phyloP scores from a whole-genome alignment of 1,139 yeast species.

The Kodamaea suecica region DNA sequence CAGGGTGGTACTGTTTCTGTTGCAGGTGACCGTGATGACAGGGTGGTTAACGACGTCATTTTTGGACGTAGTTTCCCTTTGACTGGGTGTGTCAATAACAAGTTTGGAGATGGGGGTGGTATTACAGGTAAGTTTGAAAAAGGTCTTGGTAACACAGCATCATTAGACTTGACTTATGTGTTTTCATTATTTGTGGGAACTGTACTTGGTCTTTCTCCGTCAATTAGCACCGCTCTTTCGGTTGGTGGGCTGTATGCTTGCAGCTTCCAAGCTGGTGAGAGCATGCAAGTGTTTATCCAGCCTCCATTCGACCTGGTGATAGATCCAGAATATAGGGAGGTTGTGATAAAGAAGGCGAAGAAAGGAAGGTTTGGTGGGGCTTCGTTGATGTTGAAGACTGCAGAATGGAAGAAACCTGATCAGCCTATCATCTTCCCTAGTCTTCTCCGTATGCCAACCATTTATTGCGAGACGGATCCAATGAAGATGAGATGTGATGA shows the following conservation, averaged over 20 bases:
- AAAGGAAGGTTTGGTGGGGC: slow-evolving; percentile 5
- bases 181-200: slow-evolving; percentile 5
- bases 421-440: slow-evolving; percentile 9
- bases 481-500: slow-evolving; percentile 12
- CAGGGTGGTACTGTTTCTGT: slow-evolving; percentile 6
- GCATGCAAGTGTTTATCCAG: slow-evolving; percentile 23
- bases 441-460: slow-evolving; percentile 14
- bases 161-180: slow-evolving; percentile 17
- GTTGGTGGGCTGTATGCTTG: slow-evolving; percentile 18
- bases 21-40: too few relatives aligned
- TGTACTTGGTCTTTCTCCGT: slow-evolving; percentile 7
- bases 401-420: slow-evolving; percentile 7
- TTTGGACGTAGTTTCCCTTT: slow-evolving; percentile 11
- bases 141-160: slow-evolving; percentile 15
- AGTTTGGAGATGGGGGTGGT: slow-evolving; percentile 22
- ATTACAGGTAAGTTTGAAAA: slow-evolving; percentile 16
- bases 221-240: slow-evolving; percentile 9
- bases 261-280: slow-evolving; percentile 16
- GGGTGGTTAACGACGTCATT: neutral
- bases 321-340: slow-evolving; percentile 13
- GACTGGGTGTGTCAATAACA: slow-evolving; percentile 20
- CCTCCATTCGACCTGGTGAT: slow-evolving; percentile 15
- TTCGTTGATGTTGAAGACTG: slow-evolving; percentile 5
- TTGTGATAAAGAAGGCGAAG: slow-evolving; percentile 2
- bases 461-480: slow-evolving; percentile 20